These are phyloP conservation scores for Leptographium radiaticola DNA, from an alignment of 2,329 filamentous ascomycete genomes.

Conservation along the genomic window DNA sequence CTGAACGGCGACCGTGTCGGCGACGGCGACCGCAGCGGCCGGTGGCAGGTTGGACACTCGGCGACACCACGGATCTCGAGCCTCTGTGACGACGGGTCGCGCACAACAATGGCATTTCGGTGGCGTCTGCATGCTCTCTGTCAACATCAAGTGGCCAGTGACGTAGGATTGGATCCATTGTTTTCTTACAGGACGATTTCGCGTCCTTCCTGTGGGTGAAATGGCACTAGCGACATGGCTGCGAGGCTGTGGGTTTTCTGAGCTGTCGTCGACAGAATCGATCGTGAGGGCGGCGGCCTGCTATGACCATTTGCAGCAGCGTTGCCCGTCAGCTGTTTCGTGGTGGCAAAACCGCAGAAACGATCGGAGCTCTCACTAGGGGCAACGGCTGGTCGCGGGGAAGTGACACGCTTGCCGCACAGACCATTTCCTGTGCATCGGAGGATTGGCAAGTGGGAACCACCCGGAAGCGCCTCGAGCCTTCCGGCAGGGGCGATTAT, in stretches of 20 bases:
- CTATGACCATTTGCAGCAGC: not conserved
- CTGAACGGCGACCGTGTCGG: conserved; percentile 36
- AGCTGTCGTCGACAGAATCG: too few species aligned
- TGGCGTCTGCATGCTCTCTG: conserved; percentile 52
- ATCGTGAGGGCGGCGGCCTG: not conserved
- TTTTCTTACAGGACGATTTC: conserved; percentile 66
- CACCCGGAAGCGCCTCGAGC: not conserved
- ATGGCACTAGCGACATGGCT: conserved; percentile 59
- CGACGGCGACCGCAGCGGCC: conserved; percentile 43
- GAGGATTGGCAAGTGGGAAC: not conserved
- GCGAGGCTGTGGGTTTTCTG: not conserved
- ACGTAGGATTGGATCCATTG: conserved; percentile 3
- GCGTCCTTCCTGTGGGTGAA: conserved; percentile 57
- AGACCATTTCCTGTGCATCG: not conserved
- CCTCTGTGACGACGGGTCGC: conserved; percentile 72
- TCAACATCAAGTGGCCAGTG: not conserved
- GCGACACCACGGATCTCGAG: conserved; percentile 67
- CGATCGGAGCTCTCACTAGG: not conserved
- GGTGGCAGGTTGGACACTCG: conserved; percentile 86
- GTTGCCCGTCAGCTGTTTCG: not conserved
- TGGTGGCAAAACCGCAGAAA: not conserved
- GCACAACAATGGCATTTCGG: conserved; percentile 83
- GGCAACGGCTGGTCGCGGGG: not conserved
- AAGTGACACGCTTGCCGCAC: not conserved
- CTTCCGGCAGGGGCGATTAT: not conserved